Conservation (phyloP, 75 land plant species). For the Sequoia sempervirens region DNA sequence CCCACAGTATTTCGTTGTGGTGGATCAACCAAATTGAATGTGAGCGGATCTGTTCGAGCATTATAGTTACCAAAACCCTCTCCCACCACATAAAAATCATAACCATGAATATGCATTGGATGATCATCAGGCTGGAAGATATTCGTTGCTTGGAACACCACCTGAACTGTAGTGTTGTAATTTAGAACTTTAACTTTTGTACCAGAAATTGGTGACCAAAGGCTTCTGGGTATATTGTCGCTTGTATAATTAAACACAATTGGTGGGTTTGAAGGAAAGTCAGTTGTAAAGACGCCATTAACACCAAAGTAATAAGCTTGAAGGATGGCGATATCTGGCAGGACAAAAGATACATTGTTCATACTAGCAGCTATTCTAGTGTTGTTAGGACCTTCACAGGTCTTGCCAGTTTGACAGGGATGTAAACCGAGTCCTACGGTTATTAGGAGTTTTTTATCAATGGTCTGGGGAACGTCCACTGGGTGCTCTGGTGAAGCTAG, state of each 20-base stretch:
- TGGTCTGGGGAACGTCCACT: conserved; percentile 39
- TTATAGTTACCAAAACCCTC: conserved; percentile 59
- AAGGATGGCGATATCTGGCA: conserved; percentile 48
- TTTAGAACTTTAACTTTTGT: conserved; percentile 47
- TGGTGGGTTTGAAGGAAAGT: conserved; percentile 29
- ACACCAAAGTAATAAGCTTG: conserved; percentile 36
- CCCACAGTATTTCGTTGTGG: conserved; percentile 50
- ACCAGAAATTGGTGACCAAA: conserved; percentile 20
- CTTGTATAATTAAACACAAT: conserved; percentile 55
- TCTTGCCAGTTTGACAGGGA: conserved; percentile 20
- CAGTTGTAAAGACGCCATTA: conserved; percentile 35
- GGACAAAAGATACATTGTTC: conserved; percentile 56
- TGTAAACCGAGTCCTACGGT: conserved; percentile 51
- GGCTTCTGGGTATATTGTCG: conserved; percentile 31
- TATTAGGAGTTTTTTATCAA: conserved; percentile 48
- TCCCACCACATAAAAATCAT: conserved; percentile 59
- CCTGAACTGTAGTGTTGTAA: conserved; percentile 57
- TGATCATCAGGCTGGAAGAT: conserved; percentile 56
- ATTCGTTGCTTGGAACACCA: conserved; percentile 63
- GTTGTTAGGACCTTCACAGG: conserved; percentile 44
- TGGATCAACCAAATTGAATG: conserved; percentile 55
- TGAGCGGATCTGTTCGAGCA: conserved; percentile 23
- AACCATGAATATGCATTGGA: conserved; percentile 69
- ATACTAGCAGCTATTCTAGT: conserved; percentile 45
- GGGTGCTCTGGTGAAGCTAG: conserved; percentile 41